phyloP scores from a whole-genome alignment of 2,329 filamentous ascomycete genomes.

The Pseudocercospora crystallina region DNA sequence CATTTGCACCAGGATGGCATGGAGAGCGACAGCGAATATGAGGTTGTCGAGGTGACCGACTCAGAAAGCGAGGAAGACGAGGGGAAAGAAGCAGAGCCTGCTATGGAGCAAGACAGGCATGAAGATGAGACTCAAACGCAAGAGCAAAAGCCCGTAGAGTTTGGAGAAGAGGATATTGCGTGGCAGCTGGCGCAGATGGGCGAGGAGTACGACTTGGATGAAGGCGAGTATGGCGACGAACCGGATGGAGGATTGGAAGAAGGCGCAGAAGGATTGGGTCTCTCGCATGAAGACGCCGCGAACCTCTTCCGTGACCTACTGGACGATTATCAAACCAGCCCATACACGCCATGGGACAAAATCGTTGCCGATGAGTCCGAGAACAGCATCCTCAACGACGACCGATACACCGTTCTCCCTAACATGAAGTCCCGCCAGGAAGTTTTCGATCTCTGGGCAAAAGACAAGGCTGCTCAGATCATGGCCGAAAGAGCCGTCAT shows the following conservation, averaged over 20 bases:
- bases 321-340: slow-evolving; percentile 77
- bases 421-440: slow-evolving; percentile 81
- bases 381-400: slow-evolving; percentile 77
- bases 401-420: slow-evolving; percentile 77
- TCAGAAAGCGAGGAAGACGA: slow-evolving; percentile 47
- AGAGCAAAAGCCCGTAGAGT: slow-evolving; percentile 64
- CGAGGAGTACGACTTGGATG: slow-evolving; percentile 75
- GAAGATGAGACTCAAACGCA: slow-evolving; percentile 53
- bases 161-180: slow-evolving; percentile 91
- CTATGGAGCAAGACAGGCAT: slow-evolving; percentile 44
- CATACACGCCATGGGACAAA: slow-evolving; percentile 89
- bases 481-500: slow-evolving; percentile 71
- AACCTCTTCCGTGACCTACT: slow-evolving; percentile 83
- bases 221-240: slow-evolving; percentile 72
- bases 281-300: slow-evolving; percentile 74
- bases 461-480: slow-evolving; percentile 70
- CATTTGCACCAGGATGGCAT: slow-evolving; percentile 23
- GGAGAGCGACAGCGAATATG: slow-evolving; percentile 66
- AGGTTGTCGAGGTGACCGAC: slow-evolving; percentile 73
- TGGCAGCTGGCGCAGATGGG: slow-evolving; percentile 90
- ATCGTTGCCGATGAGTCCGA: slow-evolving; percentile 66
- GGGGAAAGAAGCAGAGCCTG: slow-evolving; percentile 60
- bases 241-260: slow-evolving; percentile 61
- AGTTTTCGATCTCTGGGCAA: slow-evolving; percentile 80
- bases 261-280: slow-evolving; percentile 66